phyloP scores from a whole-genome alignment of 73 alveolate genomes.

The Halteria grandinella region DNA sequence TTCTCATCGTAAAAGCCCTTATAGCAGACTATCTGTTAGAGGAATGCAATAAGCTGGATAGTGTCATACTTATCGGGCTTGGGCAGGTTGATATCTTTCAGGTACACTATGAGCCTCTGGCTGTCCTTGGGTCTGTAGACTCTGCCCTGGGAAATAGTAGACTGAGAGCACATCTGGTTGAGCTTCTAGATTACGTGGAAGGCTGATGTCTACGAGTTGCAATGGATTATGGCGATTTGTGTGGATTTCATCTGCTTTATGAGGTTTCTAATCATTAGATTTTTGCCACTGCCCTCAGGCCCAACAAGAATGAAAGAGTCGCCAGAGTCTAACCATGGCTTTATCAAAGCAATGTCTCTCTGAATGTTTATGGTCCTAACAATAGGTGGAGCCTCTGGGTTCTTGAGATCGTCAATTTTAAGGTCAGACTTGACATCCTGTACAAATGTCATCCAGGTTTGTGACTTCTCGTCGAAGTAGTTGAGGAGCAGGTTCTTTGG shows the following conservation, averaged over 20 bases:
- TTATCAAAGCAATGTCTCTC: constrained; percentile 81
- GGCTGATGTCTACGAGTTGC: constrained; percentile 95
- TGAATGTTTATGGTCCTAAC: constrained; percentile 88
- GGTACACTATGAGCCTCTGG: constrained; percentile 90
- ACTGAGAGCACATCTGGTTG: constrained; percentile 95
- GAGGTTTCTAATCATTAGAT: constrained; percentile 91
- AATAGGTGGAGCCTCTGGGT: constrained; percentile 89
- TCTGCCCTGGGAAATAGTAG: constrained; percentile 93
- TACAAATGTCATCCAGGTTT: constrained; percentile 67
- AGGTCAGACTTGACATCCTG: constrained; percentile 57
- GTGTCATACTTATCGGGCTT: constrained; percentile 99
- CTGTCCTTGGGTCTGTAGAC: constrained; percentile 97
- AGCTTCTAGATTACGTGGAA: constrained; percentile 97
- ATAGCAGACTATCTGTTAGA: constrained; percentile 97
- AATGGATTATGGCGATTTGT: constrained; percentile 85
- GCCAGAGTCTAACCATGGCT: constrained; percentile 93
- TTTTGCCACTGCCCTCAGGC: constrained; percentile 99
- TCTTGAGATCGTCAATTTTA: constrained; percentile 68
- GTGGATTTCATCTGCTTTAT: constrained; percentile 90
- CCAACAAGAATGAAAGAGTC: constrained; percentile 99
- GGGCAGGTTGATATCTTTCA: constrained; percentile 99
- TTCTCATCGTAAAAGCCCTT: constrained; percentile 99
- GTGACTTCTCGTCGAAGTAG: constrained; percentile 71
- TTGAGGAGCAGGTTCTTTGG: constrained; percentile 77
- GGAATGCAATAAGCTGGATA: constrained; percentile 97